Base-by-base conservation (phyloP, 148 eudicot genomes). In the Camellia japonica region DNA sequence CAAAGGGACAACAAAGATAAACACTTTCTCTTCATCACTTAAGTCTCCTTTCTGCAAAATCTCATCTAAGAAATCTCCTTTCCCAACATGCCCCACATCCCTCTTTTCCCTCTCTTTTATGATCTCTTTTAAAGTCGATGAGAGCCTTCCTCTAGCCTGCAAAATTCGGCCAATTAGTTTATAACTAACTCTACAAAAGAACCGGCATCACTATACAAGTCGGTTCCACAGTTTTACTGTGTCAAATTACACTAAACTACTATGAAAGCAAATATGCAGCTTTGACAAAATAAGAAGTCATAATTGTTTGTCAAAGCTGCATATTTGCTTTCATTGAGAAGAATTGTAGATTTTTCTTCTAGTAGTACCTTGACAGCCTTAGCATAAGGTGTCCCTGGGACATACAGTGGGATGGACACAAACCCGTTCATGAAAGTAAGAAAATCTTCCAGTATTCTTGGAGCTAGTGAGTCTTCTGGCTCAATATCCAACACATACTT, bases 371-470 rank as follows among this genome's bases (percentile, higher is more conserved):
- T 88, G 62, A 90, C 71, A 16, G 92, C 92, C 76, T 87, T 90
- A 6, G 82, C 56, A 77, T 88, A 88, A 47, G 90, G 79, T 14
- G 87, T 81, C 41, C 92, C 89, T 11, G 90, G 92, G 18, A 88
- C 44, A 49, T 80, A 60, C 0, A 90, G 12, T 11, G 92, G 92
- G 38, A 86, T 63, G 61, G 92, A 90, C 46, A 90, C 88, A 81
- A 90, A 87, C n/a, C 92, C 92, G 73, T 88, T 81, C 92, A 90
- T 90, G 74, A 82, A 90, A 1, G 84, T 83, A 38, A 83, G 85
- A 20, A 88, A 86, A 68, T 90, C 86, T 74, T 82, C 85, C 10
- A 90, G 66, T 71, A 90, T 79, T 51, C 55, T 73, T 68, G 75
- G 77, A 66, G 85, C 82, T 5, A 80, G 62, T 52, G 63, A 73